A percentile compares a stretch with the other conserved stretches of the same genome.
Conservation (phyloP, 169 alveolate species). For the Plasmodium yoelii region DNA sequence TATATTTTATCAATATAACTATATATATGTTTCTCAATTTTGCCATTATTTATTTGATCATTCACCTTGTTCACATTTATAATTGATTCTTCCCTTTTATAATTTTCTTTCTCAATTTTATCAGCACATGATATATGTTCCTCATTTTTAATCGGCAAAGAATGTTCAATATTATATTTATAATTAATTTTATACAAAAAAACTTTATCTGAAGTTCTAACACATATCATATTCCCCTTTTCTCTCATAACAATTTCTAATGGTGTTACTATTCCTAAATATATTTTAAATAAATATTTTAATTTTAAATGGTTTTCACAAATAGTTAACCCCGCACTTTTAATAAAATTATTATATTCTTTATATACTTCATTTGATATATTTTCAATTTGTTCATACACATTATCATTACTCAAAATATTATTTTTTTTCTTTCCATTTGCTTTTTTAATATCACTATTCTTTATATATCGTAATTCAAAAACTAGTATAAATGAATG, state of each 20-base stretch:
- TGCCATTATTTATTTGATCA: neutral
- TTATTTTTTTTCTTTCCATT: neutral
- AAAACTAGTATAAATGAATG: constrained; percentile 46
- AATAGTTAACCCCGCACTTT: neutral
- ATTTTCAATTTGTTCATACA: constrained; percentile 20
- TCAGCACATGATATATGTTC: neutral
- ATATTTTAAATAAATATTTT: constrained; percentile 59
- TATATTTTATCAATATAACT: constrained; percentile 54
- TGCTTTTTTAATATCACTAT: neutral
- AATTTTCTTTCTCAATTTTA: neutral
- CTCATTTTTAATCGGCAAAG: neutral
- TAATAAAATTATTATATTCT: constrained; percentile 17
- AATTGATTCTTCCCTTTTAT: neutral
- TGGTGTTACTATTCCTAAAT: constrained; percentile 57
- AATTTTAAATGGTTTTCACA: constrained; percentile 36
- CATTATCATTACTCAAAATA: constrained; percentile 16
- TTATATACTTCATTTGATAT: constrained; percentile 28
- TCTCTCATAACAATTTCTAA: constrained; percentile 68
- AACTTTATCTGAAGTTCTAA: constrained; percentile 64
- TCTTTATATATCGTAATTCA: constrained; percentile 32
- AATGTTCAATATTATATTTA: constrained; percentile 11
- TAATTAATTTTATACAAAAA: constrained; percentile 49
- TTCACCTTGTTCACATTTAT: neutral
- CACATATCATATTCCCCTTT: constrained; percentile 59
- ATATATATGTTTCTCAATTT: neutral